Base-by-base conservation (phyloP, 352 stramenopile species). In the Phytophthora citrophthora region DNA sequence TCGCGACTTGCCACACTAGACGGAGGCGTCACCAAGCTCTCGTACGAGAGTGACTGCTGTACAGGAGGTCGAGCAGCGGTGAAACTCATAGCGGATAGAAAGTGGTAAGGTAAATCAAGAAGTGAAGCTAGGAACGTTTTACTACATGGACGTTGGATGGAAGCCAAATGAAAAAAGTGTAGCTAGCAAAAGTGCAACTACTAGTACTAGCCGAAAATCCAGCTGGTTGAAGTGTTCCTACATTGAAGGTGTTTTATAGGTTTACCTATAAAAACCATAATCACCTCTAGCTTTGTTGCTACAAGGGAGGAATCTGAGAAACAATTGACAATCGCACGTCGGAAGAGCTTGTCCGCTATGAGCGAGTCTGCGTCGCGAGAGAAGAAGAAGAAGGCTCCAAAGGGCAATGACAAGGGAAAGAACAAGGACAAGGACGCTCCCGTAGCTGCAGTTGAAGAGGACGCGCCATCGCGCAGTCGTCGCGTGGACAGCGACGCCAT, bases 1-100 rank as follows among this genome's bases (percentile, higher is more conserved):
- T 68, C 51, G 27, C 51, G 50, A 39, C 60, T 61, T 15, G 44
- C 51, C 9, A 41, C 39, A 36, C 51, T 62, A 24, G 60, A 68
- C 3, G 60, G 51, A 0, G 60, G 60, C 16, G 60, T 68, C 31
- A 44, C 60, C 27, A 68, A 62, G 52, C 60, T 68, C 52, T 68
- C 60, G 52, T 68, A 68, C 27, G 60, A 68, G 5, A 53, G 34
- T 24, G 51, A 62, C 52, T 43, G 50, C 9, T 56, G 60, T 44
- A 67, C 34, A 26, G 44, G 41, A 24, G 59, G 51, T 8, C 36
- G 43, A 49, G 60, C 24, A 11, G 44, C 45, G 27, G 39, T 13
- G 18, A 23, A 56, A 15, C 34, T 56, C 60, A 68, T 68, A 45
- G 26, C 3, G 46, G 9, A 20, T 32, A 2, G 1, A 11, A 10